Percentiles rank a stretch among this genome's conserved stretches.
These are phyloP conservation scores for Lathyrus tuberosus DNA, from an alignment of 306 rosid species.

Conservation along the genomic window DNA sequence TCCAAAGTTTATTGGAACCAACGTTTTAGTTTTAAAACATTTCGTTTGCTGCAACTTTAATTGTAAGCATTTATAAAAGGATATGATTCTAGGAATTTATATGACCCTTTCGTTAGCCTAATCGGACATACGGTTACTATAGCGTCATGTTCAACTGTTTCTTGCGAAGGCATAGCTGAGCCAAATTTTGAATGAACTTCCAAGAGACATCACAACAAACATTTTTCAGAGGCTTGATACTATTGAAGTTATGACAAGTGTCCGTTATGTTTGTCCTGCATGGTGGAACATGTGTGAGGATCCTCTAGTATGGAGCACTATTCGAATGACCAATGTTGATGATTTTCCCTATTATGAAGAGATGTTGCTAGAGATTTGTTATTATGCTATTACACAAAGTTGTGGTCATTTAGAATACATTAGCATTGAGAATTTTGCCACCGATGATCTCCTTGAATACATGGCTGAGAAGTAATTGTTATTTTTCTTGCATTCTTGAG, in stretches of 20 bases:
- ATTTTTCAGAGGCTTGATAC: conserved; percentile 40
- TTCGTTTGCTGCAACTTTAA: too few relatives aligned
- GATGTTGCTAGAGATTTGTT: background rate
- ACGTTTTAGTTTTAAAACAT: too few relatives aligned
- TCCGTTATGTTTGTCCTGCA: conserved; percentile 44
- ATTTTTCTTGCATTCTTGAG: too few relatives aligned
- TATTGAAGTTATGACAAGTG: conserved; percentile 37
- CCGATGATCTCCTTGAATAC: background rate
- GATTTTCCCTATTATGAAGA: too few relatives aligned
- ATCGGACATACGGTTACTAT: too few relatives aligned
- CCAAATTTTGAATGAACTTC: conserved; percentile 51
- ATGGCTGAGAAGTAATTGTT: too few relatives aligned
- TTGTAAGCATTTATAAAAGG: too few relatives aligned
- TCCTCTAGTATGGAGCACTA: conserved; percentile 52
- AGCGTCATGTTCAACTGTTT: too few relatives aligned
- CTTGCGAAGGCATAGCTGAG: too few relatives aligned
- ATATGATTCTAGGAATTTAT: too few relatives aligned
- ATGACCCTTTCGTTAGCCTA: too few relatives aligned
- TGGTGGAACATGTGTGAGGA: conserved; percentile 54
- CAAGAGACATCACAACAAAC: conserved; percentile 37
- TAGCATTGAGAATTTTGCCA: background rate
- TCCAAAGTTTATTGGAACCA: too few relatives aligned
- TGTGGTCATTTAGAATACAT: background rate
- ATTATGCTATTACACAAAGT: background rate
- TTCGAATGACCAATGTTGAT: conserved; percentile 10